Evolutionary conservation across 306 rosid genomes (phyloP), one percentile per base, ranked within the genome.

Genomic region (Erythrophleum fordii): DNA sequence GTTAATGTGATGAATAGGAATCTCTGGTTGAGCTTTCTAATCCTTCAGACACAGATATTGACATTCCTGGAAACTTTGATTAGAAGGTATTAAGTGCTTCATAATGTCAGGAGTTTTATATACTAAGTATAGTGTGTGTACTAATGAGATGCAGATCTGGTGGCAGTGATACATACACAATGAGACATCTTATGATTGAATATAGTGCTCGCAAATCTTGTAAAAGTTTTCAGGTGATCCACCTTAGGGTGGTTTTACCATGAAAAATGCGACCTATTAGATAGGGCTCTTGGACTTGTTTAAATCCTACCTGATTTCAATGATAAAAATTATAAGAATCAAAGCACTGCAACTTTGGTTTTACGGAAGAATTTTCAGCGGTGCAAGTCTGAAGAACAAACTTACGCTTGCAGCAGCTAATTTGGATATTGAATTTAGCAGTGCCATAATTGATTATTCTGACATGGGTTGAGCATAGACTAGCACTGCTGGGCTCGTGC

Each of bases 41-140:
- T 95, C 90, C 98, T 48, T 87, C 92, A 13, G 93, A 91, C 85
- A 90, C 92, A 60, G 97, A 95, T 64, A 62, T 91, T 69, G 97
- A 93, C 83, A 88, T 93, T 84, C 88, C 94, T 17, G 85, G 91
- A 86, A 91, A 88, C 88, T 90, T 93, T 71, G 94, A 90, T 84
- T 93, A 91, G 89, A 95, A 87, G 94, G 95, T 88, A 89, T 77
- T 35, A 49, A 64, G 75, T 80, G 82, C 69, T 79, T 74, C 72
- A 77, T 82, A 73, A 78, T 45, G 71, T 44, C 60, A 64, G 70
- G 77, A 52, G 77, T 20, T 56, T 23, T 72, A 83, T 73, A 81
- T 68, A 76, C 78, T 76, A 17, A 55, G 74, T 35, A 78, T 62
- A 60, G 77, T 45, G 58, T 82, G 23, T 83, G 77, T 80, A 81